Base-by-base conservation (phyloP, 805 yeast genomes). In the Yarrowia deformans region DNA sequence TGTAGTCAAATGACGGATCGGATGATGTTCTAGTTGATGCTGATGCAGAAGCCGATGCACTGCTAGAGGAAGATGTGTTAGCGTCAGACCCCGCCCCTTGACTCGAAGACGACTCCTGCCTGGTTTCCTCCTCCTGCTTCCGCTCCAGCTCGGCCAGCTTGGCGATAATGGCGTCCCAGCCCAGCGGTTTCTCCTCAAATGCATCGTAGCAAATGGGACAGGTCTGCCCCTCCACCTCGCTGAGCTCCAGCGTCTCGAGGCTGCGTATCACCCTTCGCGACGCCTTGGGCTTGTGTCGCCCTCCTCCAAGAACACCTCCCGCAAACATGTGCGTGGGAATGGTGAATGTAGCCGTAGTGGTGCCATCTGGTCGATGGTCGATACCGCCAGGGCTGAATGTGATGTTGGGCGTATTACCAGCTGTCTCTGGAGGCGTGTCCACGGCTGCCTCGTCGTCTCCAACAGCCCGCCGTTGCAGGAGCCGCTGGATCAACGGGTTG, bases 151-250 rank as follows among this genome's bases (percentile, higher is more conserved):
- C 56, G 13, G 68, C 68, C 37, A 48, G 18, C 39, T 48, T 63
- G 16, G 34, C 55, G 3, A 49, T 32, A 13, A 63, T 48, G 35
- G 56, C 68, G 48, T 63, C 68, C 55, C 56, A 63, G 23, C 68
- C 66, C 18, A 60, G 52, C n/a, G 55, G 55, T 29, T 48, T 63
- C 9, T 48, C 68, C 10, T 35, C 56, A 10, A 63, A 63, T 37
- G 37, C 68, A 8, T 63, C 68, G 56, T 63, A 63, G 48, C 68
- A 63, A 39, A 63, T 63, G 5, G 68, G 68, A 13, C 68, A 63
- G 8, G 13, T 35, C 12, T 48, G 55, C 4, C 18, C 68, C 5
- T 9, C 19, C n/a, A 40, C 48, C 14, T 48, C 55, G n/a, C 56
- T 49, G n/a, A 63, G 37, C 45, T 35, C 39, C 39, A 63, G 23